Evolutionary conservation across 306 rosid genomes (phyloP).

Genomic region (Abrus pulchellus): DNA sequence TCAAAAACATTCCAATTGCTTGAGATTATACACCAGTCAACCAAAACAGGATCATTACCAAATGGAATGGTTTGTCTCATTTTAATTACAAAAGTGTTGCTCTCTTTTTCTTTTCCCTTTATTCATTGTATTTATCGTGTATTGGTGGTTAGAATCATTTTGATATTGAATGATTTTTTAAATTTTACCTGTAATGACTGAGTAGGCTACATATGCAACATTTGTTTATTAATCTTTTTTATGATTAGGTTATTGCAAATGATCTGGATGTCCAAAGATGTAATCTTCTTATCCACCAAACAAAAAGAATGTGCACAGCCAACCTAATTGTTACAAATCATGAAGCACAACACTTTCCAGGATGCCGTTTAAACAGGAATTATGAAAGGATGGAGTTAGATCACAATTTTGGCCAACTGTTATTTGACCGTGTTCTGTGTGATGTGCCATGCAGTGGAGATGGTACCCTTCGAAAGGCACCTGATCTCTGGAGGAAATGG

Average conservation of each 20-base stretch:
- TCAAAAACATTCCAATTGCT: constrained; percentile 98
- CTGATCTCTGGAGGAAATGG: constrained; percentile 99
- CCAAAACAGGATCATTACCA: constrained; percentile 79
- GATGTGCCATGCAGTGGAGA: constrained; percentile 99
- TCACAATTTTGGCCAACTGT: constrained; percentile 61
- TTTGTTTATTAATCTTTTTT: constrained; percentile 23
- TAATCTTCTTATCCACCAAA: constrained; percentile 99
- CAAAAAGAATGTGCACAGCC: constrained; percentile 98
- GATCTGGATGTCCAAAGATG: constrained; percentile 99
- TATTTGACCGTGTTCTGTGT: constrained; percentile 93
- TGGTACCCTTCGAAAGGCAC: constrained; percentile 99
- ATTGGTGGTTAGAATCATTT: constrained; percentile 31
- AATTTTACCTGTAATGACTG: constrained; percentile 24
- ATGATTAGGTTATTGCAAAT: constrained; percentile 88
- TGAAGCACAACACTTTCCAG: constrained; percentile 99
- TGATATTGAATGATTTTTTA: constrained; percentile 28
- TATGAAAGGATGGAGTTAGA: constrained; percentile 51
- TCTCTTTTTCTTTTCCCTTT: constrained; percentile 26
- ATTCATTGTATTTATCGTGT: constrained; percentile 22
- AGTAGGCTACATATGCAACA: constrained; percentile 33
- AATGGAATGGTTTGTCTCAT: constrained; percentile 81
- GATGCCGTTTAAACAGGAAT: constrained; percentile 73
- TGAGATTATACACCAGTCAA: constrained; percentile 84
- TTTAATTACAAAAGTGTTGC: constrained; percentile 27
- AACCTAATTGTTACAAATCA: constrained; percentile 95